These are phyloP conservation scores for Pichia sp. DNA, from an alignment of 1,139 yeast genomes.

Conservation along the genomic window DNA sequence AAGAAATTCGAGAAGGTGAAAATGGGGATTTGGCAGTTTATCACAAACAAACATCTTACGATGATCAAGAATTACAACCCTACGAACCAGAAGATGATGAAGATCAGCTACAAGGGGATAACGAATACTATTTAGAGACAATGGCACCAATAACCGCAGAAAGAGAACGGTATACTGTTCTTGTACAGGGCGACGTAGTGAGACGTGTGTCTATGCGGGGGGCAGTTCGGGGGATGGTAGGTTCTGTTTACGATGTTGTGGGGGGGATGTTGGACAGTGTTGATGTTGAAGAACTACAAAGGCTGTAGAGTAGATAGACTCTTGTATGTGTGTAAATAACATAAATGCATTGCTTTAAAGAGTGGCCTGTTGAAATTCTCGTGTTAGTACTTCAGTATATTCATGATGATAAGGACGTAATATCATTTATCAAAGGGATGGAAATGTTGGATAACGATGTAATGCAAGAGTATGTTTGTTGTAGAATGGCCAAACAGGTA, in stretches of 20 bases:
- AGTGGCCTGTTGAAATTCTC: constrained; percentile 1
- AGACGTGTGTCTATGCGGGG: constrained; percentile 45
- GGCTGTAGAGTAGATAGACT: neutral
- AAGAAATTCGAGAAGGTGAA: constrained; percentile 60
- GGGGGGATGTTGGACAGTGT: constrained; percentile 1
- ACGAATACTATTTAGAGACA: constrained; percentile 40
- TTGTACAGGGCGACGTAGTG: constrained; percentile 54
- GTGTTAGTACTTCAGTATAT: neutral
- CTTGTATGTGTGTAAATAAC: too few relatives aligned
- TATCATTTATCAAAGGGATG: neutral
- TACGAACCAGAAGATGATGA: constrained; percentile 26
- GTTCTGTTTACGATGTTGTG: constrained; percentile 1
- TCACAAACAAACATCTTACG: constrained; percentile 50
- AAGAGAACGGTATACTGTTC: constrained; percentile 44
- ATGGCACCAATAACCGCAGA: constrained; percentile 45
- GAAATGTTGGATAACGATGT: neutral
- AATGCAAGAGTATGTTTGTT: neutral
- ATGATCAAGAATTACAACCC: constrained; percentile 40
- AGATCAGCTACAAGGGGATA: constrained; percentile 23
- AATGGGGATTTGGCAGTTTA: constrained; percentile 62
- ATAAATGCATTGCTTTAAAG: constrained; percentile 5
- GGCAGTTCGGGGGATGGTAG: constrained; percentile 11
- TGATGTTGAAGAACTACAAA: constrained; percentile 4
- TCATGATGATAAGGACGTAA: neutral
- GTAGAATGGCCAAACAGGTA: neutral